A percentile compares a stretch with the other conserved stretches of the same genome.
Conservation (phyloP, 1,284 basidiomycete species). For the Vanrija sp. region DNA sequence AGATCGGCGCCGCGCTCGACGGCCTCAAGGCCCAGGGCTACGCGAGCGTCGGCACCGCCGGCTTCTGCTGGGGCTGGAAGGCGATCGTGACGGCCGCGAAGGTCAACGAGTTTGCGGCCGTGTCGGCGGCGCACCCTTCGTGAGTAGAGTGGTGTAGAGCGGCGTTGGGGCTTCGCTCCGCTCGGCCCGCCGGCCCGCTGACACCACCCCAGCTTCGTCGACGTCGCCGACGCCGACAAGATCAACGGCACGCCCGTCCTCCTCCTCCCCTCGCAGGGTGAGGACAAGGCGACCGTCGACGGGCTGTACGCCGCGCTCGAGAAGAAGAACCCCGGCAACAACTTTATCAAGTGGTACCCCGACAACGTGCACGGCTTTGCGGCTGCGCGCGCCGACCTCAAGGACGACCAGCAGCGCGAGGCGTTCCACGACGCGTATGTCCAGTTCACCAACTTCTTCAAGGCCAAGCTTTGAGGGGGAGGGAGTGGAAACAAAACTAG, state of each 20-base stretch:
- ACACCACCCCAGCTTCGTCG: constrained; percentile 34
- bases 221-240: constrained; percentile 43
- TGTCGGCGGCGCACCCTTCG: constrained; percentile 45
- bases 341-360: constrained; percentile 45
- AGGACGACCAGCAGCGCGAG: constrained; percentile 27
- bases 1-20: constrained; percentile 36
- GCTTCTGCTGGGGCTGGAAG: constrained; percentile 51
- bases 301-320: constrained; percentile 40
- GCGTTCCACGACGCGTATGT: constrained; percentile 28
- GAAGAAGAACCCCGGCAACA: constrained; percentile 43
- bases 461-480: constrained; percentile 16
- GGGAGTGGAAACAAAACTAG: too few species aligned
- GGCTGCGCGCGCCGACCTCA: constrained; percentile 48
- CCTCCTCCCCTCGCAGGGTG: constrained; percentile 49
- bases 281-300: constrained; percentile 45
- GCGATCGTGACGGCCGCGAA: constrained; percentile 23
- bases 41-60: constrained; percentile 43
- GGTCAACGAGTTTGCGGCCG: constrained; percentile 26
- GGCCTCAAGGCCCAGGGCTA: constrained; percentile 41
- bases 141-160: constrained; percentile 18
- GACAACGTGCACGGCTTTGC: constrained; percentile 49
- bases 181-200: too few species aligned
- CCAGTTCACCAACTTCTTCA: constrained; percentile 27
- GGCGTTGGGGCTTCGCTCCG: too few species aligned
- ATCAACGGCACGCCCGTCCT: constrained; percentile 44